phyloP scores from a whole-genome alignment of 768 basidiomycete species.

The Pleurotus giganteus region DNA sequence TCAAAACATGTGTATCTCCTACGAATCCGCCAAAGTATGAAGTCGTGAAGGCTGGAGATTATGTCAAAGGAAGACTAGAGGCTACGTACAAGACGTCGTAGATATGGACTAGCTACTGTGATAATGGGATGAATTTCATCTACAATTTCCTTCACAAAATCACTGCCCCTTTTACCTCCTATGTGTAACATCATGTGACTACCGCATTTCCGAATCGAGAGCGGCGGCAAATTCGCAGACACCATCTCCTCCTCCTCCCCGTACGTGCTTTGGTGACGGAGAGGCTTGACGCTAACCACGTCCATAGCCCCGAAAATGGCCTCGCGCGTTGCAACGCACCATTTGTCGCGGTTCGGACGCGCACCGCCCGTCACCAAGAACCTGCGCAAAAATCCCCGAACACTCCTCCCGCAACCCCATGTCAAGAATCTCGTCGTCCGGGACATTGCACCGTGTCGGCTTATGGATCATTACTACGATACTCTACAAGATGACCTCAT shows the following conservation, averaged over 20 bases:
- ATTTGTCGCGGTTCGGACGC: constrained; percentile 49
- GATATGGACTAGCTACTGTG: too few species aligned
- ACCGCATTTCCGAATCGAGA: too few species aligned
- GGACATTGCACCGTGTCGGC: constrained; percentile 69
- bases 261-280: too few species aligned
- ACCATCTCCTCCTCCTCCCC: too few species aligned
- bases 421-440: constrained; percentile 56
- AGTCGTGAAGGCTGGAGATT: constrained; percentile 76
- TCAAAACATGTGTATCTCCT: constrained; percentile 47
- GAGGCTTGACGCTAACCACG: too few species aligned
- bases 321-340: constrained; percentile 14
- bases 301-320: background rate
- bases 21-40: constrained; percentile 58
- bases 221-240: too few species aligned
- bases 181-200: too few species aligned
- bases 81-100: constrained; percentile 68
- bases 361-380: constrained; percentile 43
- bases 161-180: too few species aligned
- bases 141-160: too few species aligned
- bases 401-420: constrained; percentile 73
- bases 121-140: too few species aligned
- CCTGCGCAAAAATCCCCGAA: constrained; percentile 44
- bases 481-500: constrained; percentile 86
- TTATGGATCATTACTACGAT: constrained; percentile 79
- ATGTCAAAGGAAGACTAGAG: constrained; percentile 70